Evolutionary conservation across 2,329 filamentous ascomycete species (phyloP), one percentile per base, ranked within the genome.

Genomic region (Pseudocercospora ulei): DNA sequence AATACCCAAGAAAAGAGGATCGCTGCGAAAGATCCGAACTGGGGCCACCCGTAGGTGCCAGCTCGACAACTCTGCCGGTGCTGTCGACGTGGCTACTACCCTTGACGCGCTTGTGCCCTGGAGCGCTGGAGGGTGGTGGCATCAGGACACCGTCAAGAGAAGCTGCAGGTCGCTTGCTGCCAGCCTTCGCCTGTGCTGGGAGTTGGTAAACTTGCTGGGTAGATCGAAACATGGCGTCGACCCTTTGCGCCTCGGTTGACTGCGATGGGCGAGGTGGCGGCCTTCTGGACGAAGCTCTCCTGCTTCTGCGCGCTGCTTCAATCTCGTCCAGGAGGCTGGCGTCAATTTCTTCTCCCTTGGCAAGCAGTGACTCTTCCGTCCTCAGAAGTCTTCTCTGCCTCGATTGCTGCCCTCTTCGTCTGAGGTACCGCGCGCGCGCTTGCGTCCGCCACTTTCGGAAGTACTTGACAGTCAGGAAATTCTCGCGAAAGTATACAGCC

Each of bases 381-480:
- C 18, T 33, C n/a, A 13, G n/a, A 7, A 11, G 30, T 23, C 30
- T 33, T 9, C 30, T 33, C 9, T 9, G n/a, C 23, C 30, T 20
- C 11, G 30, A 33, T 5, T 33, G n/a, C 9, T 33, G 11, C 11
- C 30, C 30, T 23, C 30, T 36, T 39, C 35, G 34, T 26, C 33
- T 35, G 25, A 44, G 26, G n/a, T 38, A 35, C 13, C 25, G 22
- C 8, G 18, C 35, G 24, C 33, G 27, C 17, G 28, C 33, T n/a
- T 28, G 27, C 11, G 57, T 52, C 37, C 60, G 56, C 65, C 64
- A 67, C 36, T 49, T 47, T 22, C 47, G 51, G 5, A 52, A 57
- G 48, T 58, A 68, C 35, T 62, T 61, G 27, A 56, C 48, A 9
- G 46, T 41, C 6, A 67, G 53, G 17, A 55, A 51, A 5, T 50